A percentile compares a stretch with the other conserved stretches of the same genome.
phyloP scores from a whole-genome alignment of 2,329 filamentous ascomycete species.

The Exophiala lecanii-corni region DNA sequence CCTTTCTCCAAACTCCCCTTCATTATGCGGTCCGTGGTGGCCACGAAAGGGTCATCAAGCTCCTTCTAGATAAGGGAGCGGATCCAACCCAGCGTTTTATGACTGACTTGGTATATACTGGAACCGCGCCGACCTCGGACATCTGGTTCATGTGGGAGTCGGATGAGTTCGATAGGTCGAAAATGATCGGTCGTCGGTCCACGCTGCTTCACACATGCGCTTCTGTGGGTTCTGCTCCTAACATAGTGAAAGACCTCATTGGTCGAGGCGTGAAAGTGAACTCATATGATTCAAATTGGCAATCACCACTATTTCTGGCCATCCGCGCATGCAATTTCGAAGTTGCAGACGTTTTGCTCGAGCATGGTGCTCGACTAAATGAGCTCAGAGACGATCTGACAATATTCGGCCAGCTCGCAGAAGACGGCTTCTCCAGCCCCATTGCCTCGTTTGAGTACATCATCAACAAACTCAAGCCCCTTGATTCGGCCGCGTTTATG shows the following conservation, averaged over 20 bases:
- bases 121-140: neutral
- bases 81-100: neutral
- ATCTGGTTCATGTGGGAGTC: neutral
- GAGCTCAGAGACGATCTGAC: neutral
- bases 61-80: neutral
- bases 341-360: neutral
- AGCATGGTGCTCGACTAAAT: neutral
- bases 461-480: no score
- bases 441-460: no score
- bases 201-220: neutral
- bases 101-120: neutral
- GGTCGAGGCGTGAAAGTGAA: neutral
- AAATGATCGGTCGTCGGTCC: neutral
- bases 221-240: neutral
- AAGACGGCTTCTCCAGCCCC: conserved; percentile 41
- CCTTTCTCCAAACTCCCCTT: no score
- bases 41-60: no score
- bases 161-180: neutral
- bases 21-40: no score
- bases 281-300: neutral
- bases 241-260: neutral
- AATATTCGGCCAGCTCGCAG: no score
- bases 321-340: neutral
- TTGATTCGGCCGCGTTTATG: no score
- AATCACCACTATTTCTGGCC: neutral